Conservation (phyloP, 306 rosid species). For the Cicer cuneatum region DNA sequence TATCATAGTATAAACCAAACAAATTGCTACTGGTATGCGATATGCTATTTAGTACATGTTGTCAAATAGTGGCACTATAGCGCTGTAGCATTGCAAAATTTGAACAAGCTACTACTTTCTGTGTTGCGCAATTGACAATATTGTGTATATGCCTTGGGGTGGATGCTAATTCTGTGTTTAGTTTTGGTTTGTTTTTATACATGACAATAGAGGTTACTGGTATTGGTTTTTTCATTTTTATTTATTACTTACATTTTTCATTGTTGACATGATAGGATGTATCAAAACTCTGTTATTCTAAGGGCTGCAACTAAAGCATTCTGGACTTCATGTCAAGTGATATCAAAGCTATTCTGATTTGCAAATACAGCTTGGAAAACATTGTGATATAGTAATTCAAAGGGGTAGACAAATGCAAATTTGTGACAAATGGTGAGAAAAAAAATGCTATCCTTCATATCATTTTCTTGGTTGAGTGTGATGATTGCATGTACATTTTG, state of each 20-base stretch:
- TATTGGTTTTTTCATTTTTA: background rate
- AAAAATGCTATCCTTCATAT: no score
- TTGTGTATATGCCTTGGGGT: conserved; percentile 7
- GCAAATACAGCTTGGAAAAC: conserved; percentile 46
- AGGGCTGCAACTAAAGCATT: conserved; percentile 81
- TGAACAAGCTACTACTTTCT: no score
- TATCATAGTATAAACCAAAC: no score
- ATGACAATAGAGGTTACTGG: background rate
- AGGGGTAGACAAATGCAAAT: no score
- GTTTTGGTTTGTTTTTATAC: background rate
- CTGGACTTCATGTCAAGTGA: conserved; percentile 89
- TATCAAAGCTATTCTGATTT: conserved; percentile 85
- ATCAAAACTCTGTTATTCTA: conserved; percentile 86
- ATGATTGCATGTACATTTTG: no score
- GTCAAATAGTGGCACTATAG: no score
- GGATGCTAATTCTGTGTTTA: conserved; percentile 6
- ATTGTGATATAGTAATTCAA: conserved; percentile 28
- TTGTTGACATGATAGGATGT: conserved; percentile 62
- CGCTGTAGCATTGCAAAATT: no score
- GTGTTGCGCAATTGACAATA: no score
- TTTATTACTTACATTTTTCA: background rate
- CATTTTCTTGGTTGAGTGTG: no score
- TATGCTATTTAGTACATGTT: no score
- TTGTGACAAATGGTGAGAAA: no score
- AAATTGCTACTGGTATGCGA: no score